Base-by-base conservation (phyloP, 495 filamentous ascomycete species). In the Penicillium tannophilum region DNA sequence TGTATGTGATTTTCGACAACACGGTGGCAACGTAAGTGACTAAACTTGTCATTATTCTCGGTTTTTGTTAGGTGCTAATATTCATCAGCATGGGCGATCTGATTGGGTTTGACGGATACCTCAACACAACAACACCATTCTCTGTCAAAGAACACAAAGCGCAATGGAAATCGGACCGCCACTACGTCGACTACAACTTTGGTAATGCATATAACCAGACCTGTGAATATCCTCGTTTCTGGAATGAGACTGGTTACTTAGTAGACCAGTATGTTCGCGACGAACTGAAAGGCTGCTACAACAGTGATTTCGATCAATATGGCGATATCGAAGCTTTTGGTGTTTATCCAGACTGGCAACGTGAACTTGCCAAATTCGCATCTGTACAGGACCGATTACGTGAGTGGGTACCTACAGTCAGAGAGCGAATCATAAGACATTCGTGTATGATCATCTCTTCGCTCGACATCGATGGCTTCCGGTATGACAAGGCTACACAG, bases 1-100 rank as follows among this genome's bases (percentile, higher is more conserved):
- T 90, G 86, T 89, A 86, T 74, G 85, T 90, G 31, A 75, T 90
- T 23, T 74, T 90, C 61, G 88, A 90, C 61, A 89, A 90, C 60
- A 90, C 88, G 10, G 78, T 90, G 68, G 78, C 86, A 36, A 90
- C 87, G 78, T 85, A 72, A 82, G 80, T 77, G 8, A 33, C n/a
- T 42, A 41, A 35, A 9, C 1, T 19, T 19, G 8, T 10, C 9
- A 5, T 30, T 17, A 6, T 19, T 20, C 48, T 1, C 4, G 24
- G 5, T 10, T 10, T 35, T 44, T 4, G 17, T 45, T n/a, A 10
- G 33, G 12, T 41, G 4, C 19, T 53, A 17, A 64, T 19, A 43
- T 16, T 10, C n/a, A n/a, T 30, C 43, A 81, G 78, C 0, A 81
- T 90, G 83, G 84, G 85, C 52, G 85, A 90, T 64, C 73, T 90